These are phyloP conservation scores for Colletotrichum phormii DNA, from an alignment of 2,329 filamentous ascomycete species.

Conservation along the genomic window DNA sequence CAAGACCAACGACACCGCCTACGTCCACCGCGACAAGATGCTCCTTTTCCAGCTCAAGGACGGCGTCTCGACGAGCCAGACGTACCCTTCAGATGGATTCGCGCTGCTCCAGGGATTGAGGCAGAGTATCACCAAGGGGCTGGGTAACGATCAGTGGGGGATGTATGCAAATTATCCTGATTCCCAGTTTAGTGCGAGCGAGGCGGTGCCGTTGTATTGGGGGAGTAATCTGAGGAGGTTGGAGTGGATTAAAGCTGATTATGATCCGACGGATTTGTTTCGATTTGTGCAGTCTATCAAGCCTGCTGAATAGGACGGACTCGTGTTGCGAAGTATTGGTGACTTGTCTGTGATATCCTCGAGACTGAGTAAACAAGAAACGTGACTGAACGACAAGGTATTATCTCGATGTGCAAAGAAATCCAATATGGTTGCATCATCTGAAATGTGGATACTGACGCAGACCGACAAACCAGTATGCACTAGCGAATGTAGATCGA, in stretches of 20 bases:
- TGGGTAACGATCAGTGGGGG: conserved; percentile 53
- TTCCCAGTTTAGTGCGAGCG: conserved; percentile 54
- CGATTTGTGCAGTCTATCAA: conserved; percentile 50
- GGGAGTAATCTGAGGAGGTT: conserved; percentile 51
- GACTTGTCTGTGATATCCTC: not conserved
- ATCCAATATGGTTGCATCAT: too few species aligned
- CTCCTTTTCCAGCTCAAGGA: conserved; percentile 64
- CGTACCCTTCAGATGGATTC: conserved; percentile 43
- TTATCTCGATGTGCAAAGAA: too few species aligned
- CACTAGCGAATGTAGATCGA: too few species aligned
- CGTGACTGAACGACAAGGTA: too few species aligned
- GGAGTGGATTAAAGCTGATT: conserved; percentile 50
- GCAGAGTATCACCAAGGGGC: conserved; percentile 48
- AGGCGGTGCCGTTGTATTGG: conserved; percentile 62
- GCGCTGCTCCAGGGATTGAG: conserved; percentile 56
- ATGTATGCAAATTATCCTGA: conserved; percentile 68
- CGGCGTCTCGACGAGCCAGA: conserved; percentile 40
- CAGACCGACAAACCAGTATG: too few species aligned
- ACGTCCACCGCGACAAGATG: conserved; percentile 56
- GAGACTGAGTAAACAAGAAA: too few species aligned
- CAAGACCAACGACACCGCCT: conserved; percentile 45
- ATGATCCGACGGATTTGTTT: conserved; percentile 55
- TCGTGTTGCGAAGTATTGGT: not conserved
- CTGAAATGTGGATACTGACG: too few species aligned
- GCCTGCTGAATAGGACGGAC: not conserved